Conservation (phyloP, 108 stramenopile species). For the Fragilariopsis cylindrus region DNA sequence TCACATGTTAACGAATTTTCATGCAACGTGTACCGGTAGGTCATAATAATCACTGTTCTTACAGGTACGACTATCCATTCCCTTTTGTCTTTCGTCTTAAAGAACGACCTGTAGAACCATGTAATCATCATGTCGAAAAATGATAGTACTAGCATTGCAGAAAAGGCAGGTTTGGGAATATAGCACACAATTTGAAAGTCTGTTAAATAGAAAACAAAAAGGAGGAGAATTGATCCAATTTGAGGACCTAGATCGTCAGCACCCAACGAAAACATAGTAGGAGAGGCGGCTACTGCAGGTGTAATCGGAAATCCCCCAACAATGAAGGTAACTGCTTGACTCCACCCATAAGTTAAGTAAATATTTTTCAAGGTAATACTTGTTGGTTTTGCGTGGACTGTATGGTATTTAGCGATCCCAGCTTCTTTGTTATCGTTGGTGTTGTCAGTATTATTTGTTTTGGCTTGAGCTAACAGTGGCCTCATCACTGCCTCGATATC, state of each 20-base stretch:
- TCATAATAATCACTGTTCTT: slow-evolving; percentile 6
- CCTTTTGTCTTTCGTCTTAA: slow-evolving; percentile 47
- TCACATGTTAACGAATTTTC: neutral
- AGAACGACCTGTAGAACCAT: slow-evolving; percentile 62
- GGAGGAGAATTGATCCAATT: slow-evolving; percentile 46
- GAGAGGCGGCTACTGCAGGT: slow-evolving; percentile 47
- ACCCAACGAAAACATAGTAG: slow-evolving; percentile 43
- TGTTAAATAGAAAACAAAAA: slow-evolving; percentile 53
- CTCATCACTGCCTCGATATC: slow-evolving; percentile 37
- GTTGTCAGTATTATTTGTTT: neutral
- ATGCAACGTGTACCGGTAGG: neutral
- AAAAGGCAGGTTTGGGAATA: slow-evolving; percentile 80
- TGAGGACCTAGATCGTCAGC: slow-evolving; percentile 60
- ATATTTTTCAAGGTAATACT: slow-evolving; percentile 30
- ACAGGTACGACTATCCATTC: slow-evolving; percentile 36
- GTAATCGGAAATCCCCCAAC: slow-evolving; percentile 61
- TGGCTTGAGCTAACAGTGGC: neutral
- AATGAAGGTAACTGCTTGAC: slow-evolving; percentile 42
- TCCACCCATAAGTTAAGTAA: slow-evolving; percentile 50
- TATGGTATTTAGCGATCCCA: neutral
- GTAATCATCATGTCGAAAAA: slow-evolving; percentile 53
- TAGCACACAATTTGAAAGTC: slow-evolving; percentile 62
- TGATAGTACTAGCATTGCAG: slow-evolving; percentile 65
- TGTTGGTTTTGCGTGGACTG: slow-evolving; percentile 26
- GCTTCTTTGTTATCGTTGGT: slow-evolving; percentile 8